These are phyloP conservation scores for Chaetomium olivaceum DNA, from an alignment of 2,329 filamentous ascomycete species.

Conservation along the genomic window DNA sequence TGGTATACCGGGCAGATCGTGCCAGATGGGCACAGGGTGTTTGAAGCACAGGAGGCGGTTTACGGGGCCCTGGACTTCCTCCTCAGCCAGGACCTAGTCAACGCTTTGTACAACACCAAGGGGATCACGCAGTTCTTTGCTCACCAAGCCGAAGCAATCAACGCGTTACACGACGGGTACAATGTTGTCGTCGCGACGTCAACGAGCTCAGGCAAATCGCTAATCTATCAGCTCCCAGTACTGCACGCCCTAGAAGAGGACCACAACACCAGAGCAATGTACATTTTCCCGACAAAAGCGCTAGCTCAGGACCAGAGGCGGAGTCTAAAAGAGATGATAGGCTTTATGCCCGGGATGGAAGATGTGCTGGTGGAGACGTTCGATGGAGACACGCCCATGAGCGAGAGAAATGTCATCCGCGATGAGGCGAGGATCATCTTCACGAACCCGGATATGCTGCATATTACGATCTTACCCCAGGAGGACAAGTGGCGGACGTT, in stretches of 20 bases:
- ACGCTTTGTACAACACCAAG: slow-evolving; percentile 89
- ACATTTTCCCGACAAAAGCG: slow-evolving; percentile 97
- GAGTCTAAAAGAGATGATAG: slow-evolving; percentile 80
- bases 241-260: slow-evolving; percentile 83
- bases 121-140: slow-evolving; percentile 84
- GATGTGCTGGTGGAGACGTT: slow-evolving; percentile 85
- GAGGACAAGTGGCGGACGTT: slow-evolving; percentile 88
- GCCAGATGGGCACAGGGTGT: slow-evolving; percentile 86
- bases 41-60: slow-evolving; percentile 78
- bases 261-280: slow-evolving; percentile 78
- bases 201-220: slow-evolving; percentile 92
- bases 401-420: slow-evolving; percentile 73
- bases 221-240: slow-evolving; percentile 97
- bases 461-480: slow-evolving; percentile 88
- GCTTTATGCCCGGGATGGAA: slow-evolving; percentile 76
- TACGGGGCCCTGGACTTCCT: slow-evolving; percentile 83
- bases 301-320: slow-evolving; percentile 91
- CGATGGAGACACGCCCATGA: slow-evolving; percentile 90
- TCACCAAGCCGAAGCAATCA: slow-evolving; percentile 93
- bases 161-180: slow-evolving; percentile 75
- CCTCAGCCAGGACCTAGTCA: slow-evolving; percentile 89
- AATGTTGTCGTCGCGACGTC: slow-evolving; percentile 93
- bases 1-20: slow-evolving; percentile 96
- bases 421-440: slow-evolving; percentile 93
- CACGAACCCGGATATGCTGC: slow-evolving; percentile 97